Evolutionary conservation across 2,329 filamentous ascomycete species (phyloP).

Genomic region (Nemania sp.): DNA sequence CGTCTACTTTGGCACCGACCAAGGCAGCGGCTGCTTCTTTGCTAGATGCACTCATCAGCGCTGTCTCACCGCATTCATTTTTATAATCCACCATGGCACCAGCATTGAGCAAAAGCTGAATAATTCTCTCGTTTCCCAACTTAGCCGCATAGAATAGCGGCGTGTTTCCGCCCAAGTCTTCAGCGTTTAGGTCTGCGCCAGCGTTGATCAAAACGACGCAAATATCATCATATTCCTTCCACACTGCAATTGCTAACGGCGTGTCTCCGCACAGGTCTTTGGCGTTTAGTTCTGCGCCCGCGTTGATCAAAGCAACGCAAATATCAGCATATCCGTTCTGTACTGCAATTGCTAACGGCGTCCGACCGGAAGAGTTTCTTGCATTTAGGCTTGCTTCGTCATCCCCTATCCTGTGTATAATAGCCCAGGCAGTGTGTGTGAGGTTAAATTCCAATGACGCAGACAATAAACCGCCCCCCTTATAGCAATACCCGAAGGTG

Average conservation of each 20-base stretch:
- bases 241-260: too few relatives aligned
- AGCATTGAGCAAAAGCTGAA: background rate
- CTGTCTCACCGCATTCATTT: background rate
- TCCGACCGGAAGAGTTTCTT: too few relatives aligned
- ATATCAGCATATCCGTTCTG: background rate
- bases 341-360: too few relatives aligned
- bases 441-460: too few relatives aligned
- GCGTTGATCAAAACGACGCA: background rate
- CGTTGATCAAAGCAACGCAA: conserved; percentile 2
- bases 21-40: background rate
- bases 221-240: background rate
- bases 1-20: too few relatives aligned
- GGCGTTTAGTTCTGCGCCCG: too few relatives aligned
- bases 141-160: background rate
- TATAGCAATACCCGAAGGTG: too few relatives aligned
- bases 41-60: background rate
- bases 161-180: background rate
- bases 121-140: background rate
- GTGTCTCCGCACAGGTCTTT: too few relatives aligned
- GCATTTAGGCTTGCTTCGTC: too few relatives aligned
- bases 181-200: background rate
- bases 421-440: too few relatives aligned
- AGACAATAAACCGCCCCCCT: too few relatives aligned
- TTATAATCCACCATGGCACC: background rate
- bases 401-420: too few relatives aligned